Evolutionary conservation across 495 filamentous ascomycete genomes (phyloP).

Genomic region (Cladorrhinum samala): DNA sequence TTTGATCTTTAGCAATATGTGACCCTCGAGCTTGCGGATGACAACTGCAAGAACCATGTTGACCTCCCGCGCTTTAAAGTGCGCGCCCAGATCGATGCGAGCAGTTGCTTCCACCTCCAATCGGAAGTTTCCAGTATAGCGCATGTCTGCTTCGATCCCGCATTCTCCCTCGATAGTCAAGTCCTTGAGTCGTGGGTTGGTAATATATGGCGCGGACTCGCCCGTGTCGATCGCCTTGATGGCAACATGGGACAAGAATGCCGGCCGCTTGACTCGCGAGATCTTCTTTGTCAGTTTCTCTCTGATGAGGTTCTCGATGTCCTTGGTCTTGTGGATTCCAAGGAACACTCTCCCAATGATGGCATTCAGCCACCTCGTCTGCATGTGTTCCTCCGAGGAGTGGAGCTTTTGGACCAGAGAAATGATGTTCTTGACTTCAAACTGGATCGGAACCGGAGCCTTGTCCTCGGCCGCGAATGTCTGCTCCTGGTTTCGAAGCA

Average conservation of each 20-base stretch:
- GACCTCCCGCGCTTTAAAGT: slow-evolving; percentile 87
- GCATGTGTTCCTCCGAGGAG: slow-evolving; percentile 83
- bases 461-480: slow-evolving; percentile 48
- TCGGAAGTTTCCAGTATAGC: slow-evolving; percentile 82
- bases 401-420: slow-evolving; percentile 81
- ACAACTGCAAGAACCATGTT: slow-evolving; percentile 82
- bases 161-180: slow-evolving; percentile 87
- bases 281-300: slow-evolving; percentile 96
- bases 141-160: slow-evolving; percentile 75
- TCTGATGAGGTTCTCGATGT: slow-evolving; percentile 70
- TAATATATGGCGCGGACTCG: slow-evolving; percentile 79
- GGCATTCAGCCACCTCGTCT: slow-evolving; percentile 93
- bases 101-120: slow-evolving; percentile 85
- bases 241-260: slow-evolving; percentile 75
- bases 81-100: slow-evolving; percentile 77
- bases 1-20: slow-evolving; percentile 79
- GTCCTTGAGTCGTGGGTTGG: slow-evolving; percentile 82
- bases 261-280: slow-evolving; percentile 82
- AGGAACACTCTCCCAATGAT: slow-evolving; percentile 83
- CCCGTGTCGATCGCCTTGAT: slow-evolving; percentile 82
- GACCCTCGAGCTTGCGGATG: slow-evolving; percentile 78
- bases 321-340: slow-evolving; percentile 74
- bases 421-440: slow-evolving; percentile 78
- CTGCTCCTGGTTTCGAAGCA: slow-evolving; percentile 78
- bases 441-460: slow-evolving; percentile 68